These are phyloP conservation scores for Bothriochloa decipiens DNA, from an alignment of 176 grass and related monocot species.

Conservation along the genomic window DNA sequence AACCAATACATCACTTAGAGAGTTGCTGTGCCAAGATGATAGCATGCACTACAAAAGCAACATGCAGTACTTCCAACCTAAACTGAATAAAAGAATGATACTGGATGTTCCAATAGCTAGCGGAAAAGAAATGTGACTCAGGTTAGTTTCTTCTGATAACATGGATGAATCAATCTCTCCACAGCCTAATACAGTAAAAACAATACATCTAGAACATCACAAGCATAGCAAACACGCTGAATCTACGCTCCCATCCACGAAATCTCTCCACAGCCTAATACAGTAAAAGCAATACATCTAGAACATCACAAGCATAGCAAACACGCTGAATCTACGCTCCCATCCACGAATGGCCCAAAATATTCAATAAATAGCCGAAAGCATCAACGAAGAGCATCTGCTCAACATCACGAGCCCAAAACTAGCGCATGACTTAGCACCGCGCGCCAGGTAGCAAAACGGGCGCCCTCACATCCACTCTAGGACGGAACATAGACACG, in stretches of 20 bases:
- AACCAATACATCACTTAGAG: not conserved
- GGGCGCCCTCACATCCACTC: not conserved
- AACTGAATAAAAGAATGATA: not conserved
- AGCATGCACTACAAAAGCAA: not conserved
- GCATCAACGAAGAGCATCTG: not conserved
- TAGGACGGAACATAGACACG: not conserved
- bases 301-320: not conserved
- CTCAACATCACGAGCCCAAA: not conserved
- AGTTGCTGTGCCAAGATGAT: not conserved
- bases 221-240: not conserved
- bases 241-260: not conserved
- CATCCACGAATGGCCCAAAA: not conserved
- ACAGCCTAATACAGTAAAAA: not conserved
- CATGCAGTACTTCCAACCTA: not conserved
- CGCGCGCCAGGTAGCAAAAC: not conserved
- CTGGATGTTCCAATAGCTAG: not conserved
- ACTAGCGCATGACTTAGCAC: not conserved
- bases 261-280: not conserved
- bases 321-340: not conserved
- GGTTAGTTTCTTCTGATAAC: not conserved
- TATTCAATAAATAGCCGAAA: not conserved
- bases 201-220: not conserved
- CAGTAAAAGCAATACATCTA: not conserved
- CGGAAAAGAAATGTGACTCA: not conserved
- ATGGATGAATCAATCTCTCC: not conserved